Evolutionary conservation across 306 rosid genomes (phyloP), one percentile per base, ranked within the genome.

Genomic region (Trifolium dubium): DNA sequence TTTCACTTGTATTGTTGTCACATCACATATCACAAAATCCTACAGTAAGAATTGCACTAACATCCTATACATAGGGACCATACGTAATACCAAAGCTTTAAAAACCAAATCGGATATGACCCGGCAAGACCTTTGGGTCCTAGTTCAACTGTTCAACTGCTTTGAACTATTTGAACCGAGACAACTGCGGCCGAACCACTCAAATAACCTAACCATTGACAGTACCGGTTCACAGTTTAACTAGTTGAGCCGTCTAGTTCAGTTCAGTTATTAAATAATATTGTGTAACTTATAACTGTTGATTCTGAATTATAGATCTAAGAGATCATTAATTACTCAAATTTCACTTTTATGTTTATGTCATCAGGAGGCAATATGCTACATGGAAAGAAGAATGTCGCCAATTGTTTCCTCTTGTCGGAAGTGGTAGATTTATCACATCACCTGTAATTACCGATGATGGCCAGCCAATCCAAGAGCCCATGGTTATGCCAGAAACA

Each of bases 341-440:
- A 54, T 58, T 34, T 58, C 73, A 59, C 66, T 40, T 67, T 64
- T 61, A 56, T 75, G 41, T 74, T 78, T 64, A 61, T 70, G 40
- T 64, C 31, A 31, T 85, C 87, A 95, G 99, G 88, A 60, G 73
- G 61, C 86, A 90, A 82, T 95, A 95, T 88, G 92, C 87, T 66
- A 77, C 83, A 65, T 87, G 86, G 85, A 95, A 95, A 80, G 93
- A 92, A 86, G 97, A 90, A 56, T 95, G 99, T 77, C 72, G 84
- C 67, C 89, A 86, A 83, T 56, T 86, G 86, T 95, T 95, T 86
- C 98, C 99, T 71, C 82, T 92, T 62, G 80, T 95, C 76, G 99
- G 98, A 85, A 95, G 99, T 75, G 97, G 98, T 81, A 83, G 90
- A 80, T 95, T 80, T 82, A 87, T 95, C 71, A 90, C 99, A 51